Percentiles rank a stretch among this genome's conserved stretches.
These are phyloP conservation scores for Jamesozyma piceae DNA, from an alignment of 805 yeast species.

Conservation along the genomic window DNA sequence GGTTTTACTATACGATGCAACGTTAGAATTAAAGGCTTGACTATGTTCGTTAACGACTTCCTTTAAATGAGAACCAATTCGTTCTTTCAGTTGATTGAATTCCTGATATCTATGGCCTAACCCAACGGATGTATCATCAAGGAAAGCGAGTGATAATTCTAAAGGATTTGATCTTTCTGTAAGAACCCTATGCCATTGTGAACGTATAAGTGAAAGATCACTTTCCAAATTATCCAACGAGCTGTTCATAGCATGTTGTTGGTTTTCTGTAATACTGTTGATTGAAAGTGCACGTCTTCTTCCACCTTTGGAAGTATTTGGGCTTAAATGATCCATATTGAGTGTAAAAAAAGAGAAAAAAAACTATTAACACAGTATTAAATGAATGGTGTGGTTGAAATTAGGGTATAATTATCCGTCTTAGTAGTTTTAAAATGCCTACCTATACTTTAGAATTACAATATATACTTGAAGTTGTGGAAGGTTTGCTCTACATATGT, in stretches of 20 bases:
- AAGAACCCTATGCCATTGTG: constrained; percentile 43
- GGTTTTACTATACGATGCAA: constrained; percentile 74
- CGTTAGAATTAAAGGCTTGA: constrained; percentile 74
- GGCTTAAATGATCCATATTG: constrained; percentile 18
- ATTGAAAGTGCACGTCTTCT: constrained; percentile 27
- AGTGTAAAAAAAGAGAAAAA: too few relatives aligned
- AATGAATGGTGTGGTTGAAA: too few relatives aligned
- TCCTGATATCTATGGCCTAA: constrained; percentile 64
- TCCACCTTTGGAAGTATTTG: constrained; percentile 6
- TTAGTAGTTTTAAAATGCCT: too few relatives aligned
- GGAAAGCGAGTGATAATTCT: constrained; percentile 70
- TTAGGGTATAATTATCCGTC: too few relatives aligned
- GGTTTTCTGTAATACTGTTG: constrained; percentile 22
- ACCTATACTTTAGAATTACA: too few relatives aligned
- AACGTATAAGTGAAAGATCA: constrained; percentile 28
- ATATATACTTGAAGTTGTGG: too few relatives aligned
- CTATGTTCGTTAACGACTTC: constrained; percentile 71
- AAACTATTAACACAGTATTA: too few relatives aligned
- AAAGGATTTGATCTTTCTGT: constrained; percentile 63
- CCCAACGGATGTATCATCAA: constrained; percentile 89
- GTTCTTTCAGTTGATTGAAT: constrained; percentile 50
- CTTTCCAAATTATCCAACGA: constrained; percentile 24
- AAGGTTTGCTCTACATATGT: too few relatives aligned
- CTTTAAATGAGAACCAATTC: constrained; percentile 50
- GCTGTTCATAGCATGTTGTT: constrained; percentile 22